Evolutionary conservation across 1,284 basidiomycete species (phyloP).

Genomic region (Leccinum subatratum): DNA sequence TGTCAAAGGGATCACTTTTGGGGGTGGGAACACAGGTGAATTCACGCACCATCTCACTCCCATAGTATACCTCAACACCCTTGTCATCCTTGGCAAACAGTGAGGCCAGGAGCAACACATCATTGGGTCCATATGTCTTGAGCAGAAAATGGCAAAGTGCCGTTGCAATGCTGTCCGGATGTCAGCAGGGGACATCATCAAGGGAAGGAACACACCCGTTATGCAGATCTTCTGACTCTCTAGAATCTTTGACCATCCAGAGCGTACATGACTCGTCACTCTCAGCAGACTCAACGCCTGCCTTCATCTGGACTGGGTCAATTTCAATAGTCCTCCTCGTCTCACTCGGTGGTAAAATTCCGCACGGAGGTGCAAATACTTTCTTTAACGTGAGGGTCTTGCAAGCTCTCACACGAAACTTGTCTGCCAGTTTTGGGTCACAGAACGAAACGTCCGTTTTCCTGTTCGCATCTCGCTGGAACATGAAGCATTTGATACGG

Average conservation of each 20-base stretch:
- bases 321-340: background rate
- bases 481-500: constrained; percentile 15
- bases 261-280: constrained; percentile 3
- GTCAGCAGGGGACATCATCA: background rate
- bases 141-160: constrained; percentile 23
- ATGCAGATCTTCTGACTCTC: background rate
- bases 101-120: constrained; percentile 21
- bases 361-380: constrained; percentile 14
- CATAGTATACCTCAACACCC: constrained; percentile 7
- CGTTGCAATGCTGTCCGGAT: constrained; percentile 16
- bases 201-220: constrained; percentile 10
- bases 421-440: background rate
- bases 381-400: constrained; percentile 16
- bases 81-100: constrained; percentile 17
- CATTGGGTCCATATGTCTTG: constrained; percentile 19
- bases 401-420: constrained; percentile 12
- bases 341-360: background rate
- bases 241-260: constrained; percentile 11
- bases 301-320: constrained; percentile 1
- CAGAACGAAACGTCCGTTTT: constrained; percentile 7
- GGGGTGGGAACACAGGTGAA: background rate
- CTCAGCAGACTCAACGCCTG: constrained; percentile 9
- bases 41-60: background rate
- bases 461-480: constrained; percentile 10
- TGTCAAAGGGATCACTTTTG: no score